Evolutionary conservation across 2,329 filamentous ascomycete genomes (phyloP), one percentile per base, ranked within the genome.

Genomic region (Fusarium newnesense): DNA sequence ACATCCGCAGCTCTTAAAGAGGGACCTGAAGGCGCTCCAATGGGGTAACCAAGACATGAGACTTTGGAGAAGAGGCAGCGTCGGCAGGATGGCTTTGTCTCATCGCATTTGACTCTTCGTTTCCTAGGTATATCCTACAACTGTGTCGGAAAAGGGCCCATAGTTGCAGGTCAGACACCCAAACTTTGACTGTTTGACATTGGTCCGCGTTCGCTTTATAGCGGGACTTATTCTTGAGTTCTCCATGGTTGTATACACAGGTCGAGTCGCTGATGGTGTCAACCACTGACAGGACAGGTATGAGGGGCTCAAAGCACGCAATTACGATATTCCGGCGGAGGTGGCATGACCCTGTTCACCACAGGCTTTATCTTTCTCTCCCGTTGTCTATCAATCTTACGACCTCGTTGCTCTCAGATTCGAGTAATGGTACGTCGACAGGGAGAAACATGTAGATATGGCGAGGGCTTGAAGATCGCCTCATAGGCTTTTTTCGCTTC

Each of bases 151-250:
- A 11, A 8, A 19, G 21, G 10, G 0, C 2, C 32, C 44, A 13
- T 64, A 73, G 70, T 74, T 74, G 64, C 67, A 74, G 5, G 70
- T 71, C 9, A 71, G 57, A 21, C 70, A 74, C 19, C 72, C 70
- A 26, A 63, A 68, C 28, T 71, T 74, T 7, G 70, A 73, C 47
- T 73, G 72, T 34, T 37, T 74, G 4, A 73, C 72, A 56, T 73
- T 74, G 3, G 50, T 60, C 11, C 67, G 59, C 1, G 58, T 71
- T 10, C 70, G 19, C 18, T 69, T 73, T 8, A 5, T n/a, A 1
- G 13, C 4, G 0, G 1, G 7, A 5, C 13, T 28, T 28, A 2
- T 28, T 12, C 0, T 4, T 11, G 34, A 2, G 5, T 0, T 12
- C 24, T 53, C 18, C 50, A 53, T 37, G 18, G 9, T 16, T 4